Evolutionary conservation across 2,329 filamentous ascomycete species (phyloP), one percentile per base, ranked within the genome.

Genomic region (Alternaria longipes): DNA sequence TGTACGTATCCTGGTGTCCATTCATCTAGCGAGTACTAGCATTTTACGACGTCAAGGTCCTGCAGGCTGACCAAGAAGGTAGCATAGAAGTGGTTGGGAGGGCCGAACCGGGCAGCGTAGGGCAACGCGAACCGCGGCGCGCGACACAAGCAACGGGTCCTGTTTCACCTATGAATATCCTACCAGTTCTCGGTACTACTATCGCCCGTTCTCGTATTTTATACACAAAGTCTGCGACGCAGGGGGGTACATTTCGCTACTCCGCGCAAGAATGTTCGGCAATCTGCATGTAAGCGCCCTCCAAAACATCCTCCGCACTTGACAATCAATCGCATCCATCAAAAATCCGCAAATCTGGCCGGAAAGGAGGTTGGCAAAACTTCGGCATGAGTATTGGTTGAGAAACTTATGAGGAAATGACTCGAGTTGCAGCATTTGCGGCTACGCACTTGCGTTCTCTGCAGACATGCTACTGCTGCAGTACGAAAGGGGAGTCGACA

Each of bases 141-240:
- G 74, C 68, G 61, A 72, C 69, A 74, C 71, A 74, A 67, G 68
- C 60, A 66, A 68, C 68, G 69, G 67, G 66, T 65, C 62, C 63
- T 58, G 73, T 77, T 76, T 74, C 73, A 74, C 68, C 65, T 66
- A 63, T 60, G 60, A 63, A 64, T 62, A 64, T 57, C 57, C 52
- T 56, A 64, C 53, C 54, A 59, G 49, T 36, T 59, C 59, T 66
- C 56, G 61, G 70, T 72, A 62, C 59, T 62, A 74, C 57, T 59
- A 55, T 57, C 64, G 45, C 42, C 49, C 64, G 59, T 59, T 56
- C 45, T 52, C 62, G 46, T 41, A 50, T 61, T 56, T 38, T 36
- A 57, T 45, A 65, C 69, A 70, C 70, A 67, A 66, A 67, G 72
- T 61, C 60, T 57, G 66, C 58, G 47, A 61, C 55, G 69, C 74